These are phyloP conservation scores for Sphaceloma murrayae DNA, from an alignment of 2,329 filamentous ascomycete species.

Conservation along the genomic window DNA sequence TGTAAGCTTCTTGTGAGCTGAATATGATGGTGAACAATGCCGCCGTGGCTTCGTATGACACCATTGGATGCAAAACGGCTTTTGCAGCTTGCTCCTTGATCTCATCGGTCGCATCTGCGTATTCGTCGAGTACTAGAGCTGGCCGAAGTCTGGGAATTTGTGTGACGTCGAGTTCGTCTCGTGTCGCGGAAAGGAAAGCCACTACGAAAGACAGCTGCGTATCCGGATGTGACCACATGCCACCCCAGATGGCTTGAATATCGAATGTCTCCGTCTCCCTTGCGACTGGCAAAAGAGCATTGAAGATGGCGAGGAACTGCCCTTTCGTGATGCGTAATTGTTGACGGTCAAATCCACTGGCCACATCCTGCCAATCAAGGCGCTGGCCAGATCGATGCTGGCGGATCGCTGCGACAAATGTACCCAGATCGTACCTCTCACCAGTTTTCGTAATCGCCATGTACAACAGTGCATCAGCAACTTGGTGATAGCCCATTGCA, in stretches of 20 bases:
- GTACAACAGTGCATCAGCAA: constrained; percentile 69
- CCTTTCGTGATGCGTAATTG: constrained; percentile 63
- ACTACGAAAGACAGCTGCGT: constrained; percentile 90
- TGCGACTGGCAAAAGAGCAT: constrained; percentile 65
- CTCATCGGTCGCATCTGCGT: constrained; percentile 50
- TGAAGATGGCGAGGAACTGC: constrained; percentile 75
- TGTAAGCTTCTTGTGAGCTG: constrained; percentile 48
- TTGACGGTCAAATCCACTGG: constrained; percentile 71
- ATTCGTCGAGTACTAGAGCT: constrained; percentile 61
- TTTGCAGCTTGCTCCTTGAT: constrained; percentile 51
- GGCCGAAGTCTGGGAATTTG: constrained; percentile 73
- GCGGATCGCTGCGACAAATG: constrained; percentile 50
- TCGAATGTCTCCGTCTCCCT: constrained; percentile 56
- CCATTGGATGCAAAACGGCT: constrained; percentile 75
- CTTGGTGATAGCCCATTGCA: constrained; percentile 68
- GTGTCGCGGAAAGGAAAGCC: constrained; percentile 68
- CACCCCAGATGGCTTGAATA: constrained; percentile 84
- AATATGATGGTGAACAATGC: constrained; percentile 56
- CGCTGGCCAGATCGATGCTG: constrained; percentile 47
- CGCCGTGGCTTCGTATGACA: constrained; percentile 74
- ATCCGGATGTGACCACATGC: constrained; percentile 70
- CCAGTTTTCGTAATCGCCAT: constrained; percentile 53
- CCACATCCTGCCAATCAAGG: constrained; percentile 59
- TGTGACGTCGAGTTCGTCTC: constrained; percentile 69
- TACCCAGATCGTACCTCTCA: constrained; percentile 58